Base-by-base conservation (phyloP, 306 rosid species). In the Lablab purpureus region DNA sequence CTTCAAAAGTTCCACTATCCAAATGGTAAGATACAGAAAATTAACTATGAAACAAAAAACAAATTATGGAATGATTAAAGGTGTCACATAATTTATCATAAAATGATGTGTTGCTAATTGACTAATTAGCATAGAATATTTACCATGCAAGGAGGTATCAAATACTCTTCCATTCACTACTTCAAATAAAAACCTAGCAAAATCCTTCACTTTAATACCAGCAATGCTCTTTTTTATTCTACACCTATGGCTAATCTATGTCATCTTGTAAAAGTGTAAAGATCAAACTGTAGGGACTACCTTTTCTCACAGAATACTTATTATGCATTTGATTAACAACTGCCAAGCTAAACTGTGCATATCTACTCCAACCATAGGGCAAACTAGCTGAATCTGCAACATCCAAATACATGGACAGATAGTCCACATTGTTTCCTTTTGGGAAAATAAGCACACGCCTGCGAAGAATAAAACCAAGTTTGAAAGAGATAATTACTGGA, bases 301-400 rank as follows among this genome's bases (percentile, higher is more conserved):
- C 98, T 83, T 94, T 94, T 81, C 94, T 85, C 34, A 94, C 83
- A 5, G 97, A 81, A 78, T 87, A 90, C 81, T 94, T 94, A 79
- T 36, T 86, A 58, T 90, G 91, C 59, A 89, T 80, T 84, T 90
- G 98, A 87, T 94, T 90, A 64, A 89, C 85, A 81, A 94, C 88
- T 52, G 90, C 90, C 96, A 94, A 87, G 88, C 98, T 92, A 85
- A 94, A 92, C 62, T 94, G 97, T 0, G 97, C 91, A 73, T 90
- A 89, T 90, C 98, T 92, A 87, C 94, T 92, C 98, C 98, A 94
- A 5, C 97, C 98, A 87, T 94, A 91, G 28, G 97, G 98, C 90
- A 94, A 87, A 25, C 85, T 80, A 10, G 87, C 1, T 3, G 98
- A 85, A 88, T 94, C 96, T 8, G 96, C 97, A 65, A 91, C 97